A percentile compares a stretch with the other conserved stretches of the same genome.
These are phyloP conservation scores for Yarrowia galli DNA, from an alignment of 1,139 yeast species.

Conservation along the genomic window DNA sequence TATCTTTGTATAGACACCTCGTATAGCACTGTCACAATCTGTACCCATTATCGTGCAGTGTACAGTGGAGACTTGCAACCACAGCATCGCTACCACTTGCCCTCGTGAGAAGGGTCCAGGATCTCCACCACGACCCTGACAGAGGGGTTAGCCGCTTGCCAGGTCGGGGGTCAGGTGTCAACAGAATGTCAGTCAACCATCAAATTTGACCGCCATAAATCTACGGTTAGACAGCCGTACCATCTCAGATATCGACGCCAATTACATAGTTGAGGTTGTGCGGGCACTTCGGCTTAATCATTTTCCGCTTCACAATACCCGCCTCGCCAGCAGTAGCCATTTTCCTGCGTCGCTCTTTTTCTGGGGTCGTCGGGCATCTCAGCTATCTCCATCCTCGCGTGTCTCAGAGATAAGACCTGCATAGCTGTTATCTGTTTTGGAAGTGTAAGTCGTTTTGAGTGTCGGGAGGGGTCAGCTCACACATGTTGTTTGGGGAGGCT, in stretches of 20 bases:
- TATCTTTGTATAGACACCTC: no score
- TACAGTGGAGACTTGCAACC: not conserved
- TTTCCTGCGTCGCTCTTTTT: not conserved
- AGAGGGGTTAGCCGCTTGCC: conserved; percentile 17
- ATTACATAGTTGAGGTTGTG: no score
- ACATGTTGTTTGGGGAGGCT: no score
- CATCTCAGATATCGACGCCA: no score
- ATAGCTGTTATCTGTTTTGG: conserved; percentile 8
- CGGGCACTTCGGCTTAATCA: no score
- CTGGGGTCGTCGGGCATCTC: conserved; percentile 13
- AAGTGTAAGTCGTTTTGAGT: not conserved
- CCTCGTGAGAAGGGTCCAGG: not conserved
- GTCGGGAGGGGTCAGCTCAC: conserved; percentile 28
- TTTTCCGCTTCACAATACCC: no score
- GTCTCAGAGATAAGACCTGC: conserved; percentile 19
- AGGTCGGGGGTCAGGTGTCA: no score
- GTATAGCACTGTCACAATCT: no score
- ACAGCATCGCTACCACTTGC: not conserved
- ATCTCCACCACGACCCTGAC: not conserved
- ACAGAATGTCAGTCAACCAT: not conserved
- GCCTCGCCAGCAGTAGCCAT: conserved; percentile 4
- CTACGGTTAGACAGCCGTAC: no score
- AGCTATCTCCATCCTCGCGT: conserved; percentile 4
- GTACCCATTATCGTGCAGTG: no score
- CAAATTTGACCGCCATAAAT: no score